These are phyloP conservation scores for Blastobotrys muscicola DNA, from an alignment of 805 yeast genomes.

Conservation along the genomic window DNA sequence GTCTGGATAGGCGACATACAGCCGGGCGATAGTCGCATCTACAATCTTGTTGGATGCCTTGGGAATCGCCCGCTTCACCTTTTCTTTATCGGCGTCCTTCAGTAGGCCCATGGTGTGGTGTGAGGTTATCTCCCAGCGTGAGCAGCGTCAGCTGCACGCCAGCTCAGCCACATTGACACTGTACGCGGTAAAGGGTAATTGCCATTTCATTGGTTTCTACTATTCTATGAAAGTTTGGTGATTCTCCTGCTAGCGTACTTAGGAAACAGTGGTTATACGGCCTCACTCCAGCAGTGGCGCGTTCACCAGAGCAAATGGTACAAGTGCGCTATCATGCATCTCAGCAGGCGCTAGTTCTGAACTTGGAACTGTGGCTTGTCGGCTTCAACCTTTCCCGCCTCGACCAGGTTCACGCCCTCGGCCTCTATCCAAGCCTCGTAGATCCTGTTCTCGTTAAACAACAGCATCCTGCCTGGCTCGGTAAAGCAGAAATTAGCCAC, in stretches of 20 bases:
- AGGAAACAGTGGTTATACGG: no score
- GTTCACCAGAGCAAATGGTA: no score
- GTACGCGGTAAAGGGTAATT: no score
- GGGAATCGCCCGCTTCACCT: slow-evolving; percentile 81
- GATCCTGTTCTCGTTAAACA: slow-evolving; percentile 19
- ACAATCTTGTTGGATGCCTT: slow-evolving; percentile 78
- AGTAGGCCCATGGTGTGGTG: slow-evolving; percentile 18
- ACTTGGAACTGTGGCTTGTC: no score
- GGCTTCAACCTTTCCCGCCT: no score
- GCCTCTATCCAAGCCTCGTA: slow-evolving; percentile 5
- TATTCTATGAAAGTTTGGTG: no score
- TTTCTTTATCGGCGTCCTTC: slow-evolving; percentile 63
- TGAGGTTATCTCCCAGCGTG: background rate
- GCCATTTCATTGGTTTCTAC: no score
- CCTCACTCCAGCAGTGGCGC: no score
- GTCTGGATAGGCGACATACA: slow-evolving; percentile 85
- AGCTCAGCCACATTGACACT: background rate
- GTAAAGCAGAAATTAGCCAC: slow-evolving; percentile 23
- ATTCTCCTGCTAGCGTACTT: no score
- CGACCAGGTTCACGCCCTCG: no score
- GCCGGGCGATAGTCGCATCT: slow-evolving; percentile 82
- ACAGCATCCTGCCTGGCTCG: slow-evolving; percentile 18
- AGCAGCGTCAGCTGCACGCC: background rate
- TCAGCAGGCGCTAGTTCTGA: no score
- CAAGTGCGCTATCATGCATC: no score